Base-by-base conservation (phyloP, 2,329 filamentous ascomycete species). In the Ophiostoma tasmaniense region DNA sequence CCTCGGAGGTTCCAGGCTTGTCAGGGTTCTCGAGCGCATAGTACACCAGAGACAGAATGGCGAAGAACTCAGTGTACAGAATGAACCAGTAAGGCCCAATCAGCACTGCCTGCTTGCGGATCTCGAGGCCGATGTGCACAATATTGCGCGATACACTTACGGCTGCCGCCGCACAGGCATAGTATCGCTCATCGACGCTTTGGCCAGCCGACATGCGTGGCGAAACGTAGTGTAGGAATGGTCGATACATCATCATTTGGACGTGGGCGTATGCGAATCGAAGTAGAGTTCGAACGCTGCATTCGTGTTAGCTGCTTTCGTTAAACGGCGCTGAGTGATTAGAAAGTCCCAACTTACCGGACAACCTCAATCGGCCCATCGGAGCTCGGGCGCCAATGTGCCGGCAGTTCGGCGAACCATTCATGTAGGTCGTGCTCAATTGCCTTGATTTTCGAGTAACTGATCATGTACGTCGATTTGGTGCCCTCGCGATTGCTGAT, bases 51-150 rank as follows among this genome's bases (percentile, higher is more conserved):
- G 91, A 91, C 39, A 95, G 81, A 39, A 94, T 90, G 17, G 90
- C 89, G 75, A 93, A 93, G 79, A 92, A 93, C 20, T 91, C 90
- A 2, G 90, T 92, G 75, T 92, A 94, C 76, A 94, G 87, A 73
- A 91, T 90, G 75, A 94, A 94, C 91, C 91, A 95, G 77, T 92
- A 93, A 0, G 91, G 90, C 0, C 91, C 92, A 71, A 90, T 89
- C n/a, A 95, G 66, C 33, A 73, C 73, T 1, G 70, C 69, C 45
- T 73, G 71, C 42, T 72, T 72, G n/a, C 70, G 70, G 3, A 73
- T 70, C 35, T 93, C 89, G 28, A 87, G 84, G 4, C 89, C 90
- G 70, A 94, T 92, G 74, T 93, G 90, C 42, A 95, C 86, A 71
- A 95, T 91, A 74, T 94, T 90, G 3, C 83, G 82, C 11, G 85